A percentile compares a stretch with the other conserved stretches of the same genome.
phyloP scores from a whole-genome alignment of 2,329 filamentous ascomycete genomes.

The Fusarium foetens region DNA sequence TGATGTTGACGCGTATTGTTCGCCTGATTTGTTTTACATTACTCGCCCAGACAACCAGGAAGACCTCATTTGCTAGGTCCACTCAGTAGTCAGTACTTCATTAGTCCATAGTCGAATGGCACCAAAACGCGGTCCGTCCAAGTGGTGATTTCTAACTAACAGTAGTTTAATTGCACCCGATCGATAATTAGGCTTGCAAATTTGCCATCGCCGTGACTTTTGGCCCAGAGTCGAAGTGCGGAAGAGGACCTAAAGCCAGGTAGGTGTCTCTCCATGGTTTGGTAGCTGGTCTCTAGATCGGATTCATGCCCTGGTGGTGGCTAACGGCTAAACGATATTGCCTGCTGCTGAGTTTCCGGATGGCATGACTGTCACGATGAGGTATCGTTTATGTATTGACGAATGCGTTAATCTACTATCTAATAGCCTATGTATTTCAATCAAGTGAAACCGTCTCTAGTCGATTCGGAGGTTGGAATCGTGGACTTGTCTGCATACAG shows the following conservation, averaged over 20 bases:
- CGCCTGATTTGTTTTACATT: neutral
- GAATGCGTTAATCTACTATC: neutral
- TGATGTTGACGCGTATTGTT: neutral
- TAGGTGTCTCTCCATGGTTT: neutral
- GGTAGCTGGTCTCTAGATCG: constrained; percentile 25
- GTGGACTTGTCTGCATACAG: neutral
- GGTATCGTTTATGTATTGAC: too few relatives aligned
- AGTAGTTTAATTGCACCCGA: neutral
- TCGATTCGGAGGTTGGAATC: neutral
- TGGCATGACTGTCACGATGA: constrained; percentile 21
- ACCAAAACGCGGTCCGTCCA: neutral
- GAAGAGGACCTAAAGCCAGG: neutral
- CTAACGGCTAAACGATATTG: neutral
- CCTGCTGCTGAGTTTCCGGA: constrained; percentile 6
- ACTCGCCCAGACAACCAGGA: constrained; percentile 11
- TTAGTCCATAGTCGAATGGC: neutral
- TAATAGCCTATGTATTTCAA: neutral
- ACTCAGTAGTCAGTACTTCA: neutral
- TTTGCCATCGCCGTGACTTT: constrained; percentile 8
- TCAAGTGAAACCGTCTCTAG: neutral
- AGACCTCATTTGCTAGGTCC: constrained; percentile 10
- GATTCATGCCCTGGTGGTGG: neutral
- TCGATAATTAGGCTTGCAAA: constrained; percentile 21
- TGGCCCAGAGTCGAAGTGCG: neutral
- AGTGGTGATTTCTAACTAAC: neutral